Base-by-base conservation (phyloP, 1,139 yeast genomes). In the Geotrichum macrosporum region DNA sequence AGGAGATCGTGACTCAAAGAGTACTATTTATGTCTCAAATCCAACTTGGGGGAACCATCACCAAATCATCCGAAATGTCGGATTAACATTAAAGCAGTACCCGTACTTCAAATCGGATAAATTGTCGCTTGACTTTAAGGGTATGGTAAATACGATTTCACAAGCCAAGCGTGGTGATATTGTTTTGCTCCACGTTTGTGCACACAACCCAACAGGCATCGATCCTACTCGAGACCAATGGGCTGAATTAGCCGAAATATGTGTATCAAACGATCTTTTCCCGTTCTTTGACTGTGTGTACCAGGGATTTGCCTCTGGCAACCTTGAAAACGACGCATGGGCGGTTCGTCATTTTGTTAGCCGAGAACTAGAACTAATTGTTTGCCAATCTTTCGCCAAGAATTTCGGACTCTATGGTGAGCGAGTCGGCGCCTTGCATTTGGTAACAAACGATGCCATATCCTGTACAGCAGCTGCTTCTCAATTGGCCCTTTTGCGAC, bases 21-120 rank as follows among this genome's bases (percentile, higher is more conserved):
- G 61, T 44, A 63, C 59, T 45, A 73, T 92, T 41, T 89, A 87
- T 68, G 68, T 89, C 50, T 84, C 96, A 8, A 73, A 78, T 55
- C 98, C 98, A 52, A 89, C 98, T 21, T 92, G 98, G 98, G 95
- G 92, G 47, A 92, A 89, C 72, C 98, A 92, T 70, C 74, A 76
- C 65, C 85, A 82, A 64, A 84, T 92, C 57, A 92, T 86, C 65
- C 73, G 75, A 57, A 72, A 77, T 52, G 74, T 77, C 51, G 94
- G 89, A 3, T 72, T 83, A 50, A 68, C 73, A 53, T 79, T 81
- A 41, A 79, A 72, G 41, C 67, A 72, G 37, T 92, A 92, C 65
- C 94, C 96, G 18, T 86, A 86, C 72, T 86, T 92, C 86, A 74
- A 85, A 62, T 70, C 74, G 42, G 73, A 71, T 32, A 75, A 79